Evolutionary conservation across 2,329 filamentous ascomycete genomes (phyloP).

Genomic region (Diaporthe sp.): DNA sequence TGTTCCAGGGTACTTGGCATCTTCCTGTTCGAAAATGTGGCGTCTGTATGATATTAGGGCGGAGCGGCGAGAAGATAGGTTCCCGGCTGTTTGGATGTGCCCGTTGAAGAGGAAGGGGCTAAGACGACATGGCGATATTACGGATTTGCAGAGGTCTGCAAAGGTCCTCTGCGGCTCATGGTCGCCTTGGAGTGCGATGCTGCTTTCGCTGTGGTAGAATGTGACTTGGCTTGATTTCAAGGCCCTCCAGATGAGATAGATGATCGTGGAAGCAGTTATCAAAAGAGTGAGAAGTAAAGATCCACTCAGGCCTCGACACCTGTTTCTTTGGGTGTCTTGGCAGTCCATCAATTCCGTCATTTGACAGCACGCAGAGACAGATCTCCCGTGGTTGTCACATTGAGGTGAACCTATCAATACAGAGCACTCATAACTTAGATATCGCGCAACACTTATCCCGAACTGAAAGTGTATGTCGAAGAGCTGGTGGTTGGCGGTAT

Average conservation of each 20-base stretch:
- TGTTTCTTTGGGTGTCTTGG: not conserved
- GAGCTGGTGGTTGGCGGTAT: not conserved
- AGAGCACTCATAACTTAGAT: no score
- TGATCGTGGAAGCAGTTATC: not conserved
- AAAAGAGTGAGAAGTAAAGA: not conserved
- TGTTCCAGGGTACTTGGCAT: not conserved
- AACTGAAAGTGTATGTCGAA: no score
- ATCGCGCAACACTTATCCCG: no score
- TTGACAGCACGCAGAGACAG: not conserved
- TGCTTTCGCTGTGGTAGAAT: not conserved
- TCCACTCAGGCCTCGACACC: not conserved
- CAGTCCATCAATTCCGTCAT: not conserved
- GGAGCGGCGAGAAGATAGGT: not conserved
- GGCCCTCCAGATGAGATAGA: not conserved
- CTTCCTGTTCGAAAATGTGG: not conserved
- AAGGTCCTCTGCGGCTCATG: not conserved
- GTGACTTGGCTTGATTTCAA: not conserved
- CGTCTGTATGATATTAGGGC: not conserved
- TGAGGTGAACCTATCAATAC: no score
- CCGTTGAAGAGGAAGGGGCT: not conserved
- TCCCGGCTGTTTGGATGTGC: not conserved
- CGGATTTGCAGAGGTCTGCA: constrained; percentile 9
- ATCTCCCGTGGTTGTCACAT: not conserved
- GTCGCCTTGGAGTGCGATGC: not conserved
- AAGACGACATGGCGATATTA: not conserved